Percentiles rank a stretch among this genome's conserved stretches.
phyloP scores from a whole-genome alignment of 1,139 yeast genomes.

The Geotrichum aggregatum region DNA sequence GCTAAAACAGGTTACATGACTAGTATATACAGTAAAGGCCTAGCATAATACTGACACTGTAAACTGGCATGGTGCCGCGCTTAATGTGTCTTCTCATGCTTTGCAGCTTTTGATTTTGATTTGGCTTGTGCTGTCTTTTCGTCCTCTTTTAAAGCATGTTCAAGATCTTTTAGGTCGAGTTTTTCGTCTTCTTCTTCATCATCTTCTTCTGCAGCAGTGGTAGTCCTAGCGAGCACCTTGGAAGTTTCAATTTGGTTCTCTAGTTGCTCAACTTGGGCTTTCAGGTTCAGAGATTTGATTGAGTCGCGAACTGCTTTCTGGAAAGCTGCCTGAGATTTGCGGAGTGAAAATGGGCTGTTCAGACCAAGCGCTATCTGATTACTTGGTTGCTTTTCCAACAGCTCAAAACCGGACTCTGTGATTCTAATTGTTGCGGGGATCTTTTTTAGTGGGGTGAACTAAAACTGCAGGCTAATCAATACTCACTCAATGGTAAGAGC shows the following conservation, averaged over 20 bases:
- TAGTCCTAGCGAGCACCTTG: background rate
- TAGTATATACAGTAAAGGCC: background rate
- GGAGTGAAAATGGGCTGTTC: slow-evolving; percentile 8
- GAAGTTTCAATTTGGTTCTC: slow-evolving; percentile 6
- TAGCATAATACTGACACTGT: background rate
- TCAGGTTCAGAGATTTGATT: slow-evolving; percentile 8
- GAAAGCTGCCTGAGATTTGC: slow-evolving; percentile 14
- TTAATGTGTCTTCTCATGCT: too few relatives aligned
- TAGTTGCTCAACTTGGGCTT: slow-evolving; percentile 1
- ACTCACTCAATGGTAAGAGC: slow-evolving; percentile 12
- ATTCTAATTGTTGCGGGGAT: background rate
- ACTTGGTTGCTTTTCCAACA: background rate
- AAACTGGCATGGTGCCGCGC: too few relatives aligned
- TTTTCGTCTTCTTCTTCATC: background rate
- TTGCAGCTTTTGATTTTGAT: background rate
- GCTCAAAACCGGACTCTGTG: background rate
- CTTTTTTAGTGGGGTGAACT: background rate
- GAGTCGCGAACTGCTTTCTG: slow-evolving; percentile 4
- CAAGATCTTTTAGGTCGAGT: background rate
- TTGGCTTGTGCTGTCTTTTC: background rate
- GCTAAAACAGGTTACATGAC: too few relatives aligned
- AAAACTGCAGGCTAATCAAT: too few relatives aligned
- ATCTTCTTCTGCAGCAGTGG: background rate
- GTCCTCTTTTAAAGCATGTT: background rate
- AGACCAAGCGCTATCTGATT: slow-evolving; percentile 11